Evolutionary conservation across 2,329 filamentous ascomycete species (phyloP).

Genomic region (Dryadomyces quercivorus): DNA sequence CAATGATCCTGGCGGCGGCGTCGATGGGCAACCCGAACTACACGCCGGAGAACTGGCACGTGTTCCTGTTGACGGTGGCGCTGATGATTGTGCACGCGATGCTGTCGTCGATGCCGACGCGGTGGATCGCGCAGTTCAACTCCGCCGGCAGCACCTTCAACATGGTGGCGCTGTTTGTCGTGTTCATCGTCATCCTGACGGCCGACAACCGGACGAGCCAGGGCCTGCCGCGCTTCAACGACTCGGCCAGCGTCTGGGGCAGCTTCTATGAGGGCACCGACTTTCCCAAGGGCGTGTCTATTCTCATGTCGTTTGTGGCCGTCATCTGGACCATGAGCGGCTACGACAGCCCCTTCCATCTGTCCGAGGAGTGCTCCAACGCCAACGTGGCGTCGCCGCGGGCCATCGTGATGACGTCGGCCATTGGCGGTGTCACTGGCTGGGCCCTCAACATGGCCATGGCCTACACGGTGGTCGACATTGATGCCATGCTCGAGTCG

Average conservation of each 20-base stretch:
- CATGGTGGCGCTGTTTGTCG: slow-evolving; percentile 51
- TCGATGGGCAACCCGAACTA: slow-evolving; percentile 59
- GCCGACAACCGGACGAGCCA: slow-evolving; percentile 39
- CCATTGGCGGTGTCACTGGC: slow-evolving; percentile 52
- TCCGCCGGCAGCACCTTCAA: slow-evolving; percentile 60
- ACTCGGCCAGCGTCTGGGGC: slow-evolving; percentile 49
- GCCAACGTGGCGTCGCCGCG: slow-evolving; percentile 57
- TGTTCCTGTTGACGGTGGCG: slow-evolving; percentile 53
- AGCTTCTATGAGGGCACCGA: slow-evolving; percentile 53
- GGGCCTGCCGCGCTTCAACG: slow-evolving; percentile 18
- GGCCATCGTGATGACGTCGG: slow-evolving; percentile 59
- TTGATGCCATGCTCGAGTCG: slow-evolving; percentile 43
- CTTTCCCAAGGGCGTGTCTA: slow-evolving; percentile 53
- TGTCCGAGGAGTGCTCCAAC: slow-evolving; percentile 66
- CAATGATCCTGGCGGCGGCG: slow-evolving; percentile 59
- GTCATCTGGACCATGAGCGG: slow-evolving; percentile 60
- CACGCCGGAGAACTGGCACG: slow-evolving; percentile 51
- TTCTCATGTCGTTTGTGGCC: slow-evolving; percentile 60
- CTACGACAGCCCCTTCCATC: slow-evolving; percentile 58
- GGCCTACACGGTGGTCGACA: slow-evolving; percentile 58
- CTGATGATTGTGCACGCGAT: slow-evolving; percentile 56
- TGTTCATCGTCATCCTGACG: slow-evolving; percentile 57
- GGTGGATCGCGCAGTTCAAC: slow-evolving; percentile 59
- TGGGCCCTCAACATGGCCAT: slow-evolving; percentile 66
- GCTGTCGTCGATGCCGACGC: slow-evolving; percentile 59